Percentiles rank a stretch among this genome's conserved stretches.
Conservation (phyloP, 148 eudicot genomes). For the Rhododendron griersonianum region DNA sequence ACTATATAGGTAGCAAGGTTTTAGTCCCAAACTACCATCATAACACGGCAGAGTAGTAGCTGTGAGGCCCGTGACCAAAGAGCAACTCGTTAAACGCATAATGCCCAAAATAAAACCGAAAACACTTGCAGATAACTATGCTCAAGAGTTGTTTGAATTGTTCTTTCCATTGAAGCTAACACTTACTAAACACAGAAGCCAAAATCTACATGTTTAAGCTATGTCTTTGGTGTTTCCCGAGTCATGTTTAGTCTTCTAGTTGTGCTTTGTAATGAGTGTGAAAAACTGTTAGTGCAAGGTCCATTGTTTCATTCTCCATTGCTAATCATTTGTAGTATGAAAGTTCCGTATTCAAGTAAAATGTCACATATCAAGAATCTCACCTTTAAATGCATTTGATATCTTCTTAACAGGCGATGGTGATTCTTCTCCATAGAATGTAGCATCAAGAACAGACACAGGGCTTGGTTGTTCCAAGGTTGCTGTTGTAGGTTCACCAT, state of each 20-base stretch:
- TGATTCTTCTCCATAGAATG: slow-evolving; percentile 56
- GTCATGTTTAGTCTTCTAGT: background rate
- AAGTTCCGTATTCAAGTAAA: background rate
- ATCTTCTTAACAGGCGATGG: slow-evolving; percentile 74
- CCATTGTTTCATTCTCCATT: background rate
- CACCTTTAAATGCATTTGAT: slow-evolving; percentile 50
- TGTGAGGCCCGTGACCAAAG: background rate
- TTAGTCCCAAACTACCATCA: background rate
- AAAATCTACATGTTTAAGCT: background rate
- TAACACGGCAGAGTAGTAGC: background rate
- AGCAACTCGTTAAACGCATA: background rate
- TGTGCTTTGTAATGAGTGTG: background rate
- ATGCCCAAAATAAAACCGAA: background rate
- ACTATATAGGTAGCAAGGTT: background rate
- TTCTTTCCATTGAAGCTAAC: background rate
- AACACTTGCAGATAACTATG: background rate
- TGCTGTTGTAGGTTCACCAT: slow-evolving; percentile 26
- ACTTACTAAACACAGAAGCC: background rate
- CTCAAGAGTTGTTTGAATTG: background rate
- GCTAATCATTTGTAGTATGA: background rate
- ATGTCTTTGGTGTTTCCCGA: background rate
- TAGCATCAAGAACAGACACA: slow-evolving; percentile 70
- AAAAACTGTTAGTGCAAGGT: background rate
- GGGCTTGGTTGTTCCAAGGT: slow-evolving; percentile 85
- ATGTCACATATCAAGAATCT: slow-evolving; percentile 6